These are phyloP conservation scores for Morella rubra DNA, from an alignment of 306 rosid species.

Conservation along the genomic window DNA sequence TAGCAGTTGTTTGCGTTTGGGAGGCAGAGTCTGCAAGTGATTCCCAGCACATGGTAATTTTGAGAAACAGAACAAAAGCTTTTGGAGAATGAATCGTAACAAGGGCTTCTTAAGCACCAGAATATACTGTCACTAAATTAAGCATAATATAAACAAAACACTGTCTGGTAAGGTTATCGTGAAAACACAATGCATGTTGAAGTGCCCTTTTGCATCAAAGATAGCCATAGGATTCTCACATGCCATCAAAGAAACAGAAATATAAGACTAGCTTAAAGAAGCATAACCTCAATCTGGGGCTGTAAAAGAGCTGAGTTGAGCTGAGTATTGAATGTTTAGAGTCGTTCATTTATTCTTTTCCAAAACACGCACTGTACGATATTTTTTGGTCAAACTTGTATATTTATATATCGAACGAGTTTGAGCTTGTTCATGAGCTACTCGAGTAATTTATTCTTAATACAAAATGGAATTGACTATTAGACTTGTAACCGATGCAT, in stretches of 20 bases:
- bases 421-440: too few relatives aligned
- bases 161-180: background rate
- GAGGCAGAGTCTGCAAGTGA: slow-evolving; percentile 59
- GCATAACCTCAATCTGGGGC: background rate
- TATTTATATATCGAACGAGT: too few relatives aligned
- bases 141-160: background rate
- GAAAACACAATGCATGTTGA: background rate
- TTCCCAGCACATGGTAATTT: background rate
- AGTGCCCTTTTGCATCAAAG: background rate
- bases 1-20: slow-evolving; percentile 37
- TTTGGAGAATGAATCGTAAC: background rate
- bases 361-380: too few relatives aligned
- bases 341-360: too few relatives aligned
- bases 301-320: too few relatives aligned
- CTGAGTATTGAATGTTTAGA: too few relatives aligned
- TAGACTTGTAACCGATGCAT: too few relatives aligned
- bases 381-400: too few relatives aligned
- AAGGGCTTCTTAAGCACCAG: background rate
- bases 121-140: background rate
- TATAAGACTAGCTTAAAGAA: background rate
- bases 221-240: background rate
- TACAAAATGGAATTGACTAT: too few relatives aligned
- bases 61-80: background rate
- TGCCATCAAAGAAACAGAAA: background rate
- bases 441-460: too few relatives aligned